A percentile compares a stretch with the other conserved stretches of the same genome.
Conservation (phyloP, 257 asterid genomes). For the Gentiana straminea region DNA sequence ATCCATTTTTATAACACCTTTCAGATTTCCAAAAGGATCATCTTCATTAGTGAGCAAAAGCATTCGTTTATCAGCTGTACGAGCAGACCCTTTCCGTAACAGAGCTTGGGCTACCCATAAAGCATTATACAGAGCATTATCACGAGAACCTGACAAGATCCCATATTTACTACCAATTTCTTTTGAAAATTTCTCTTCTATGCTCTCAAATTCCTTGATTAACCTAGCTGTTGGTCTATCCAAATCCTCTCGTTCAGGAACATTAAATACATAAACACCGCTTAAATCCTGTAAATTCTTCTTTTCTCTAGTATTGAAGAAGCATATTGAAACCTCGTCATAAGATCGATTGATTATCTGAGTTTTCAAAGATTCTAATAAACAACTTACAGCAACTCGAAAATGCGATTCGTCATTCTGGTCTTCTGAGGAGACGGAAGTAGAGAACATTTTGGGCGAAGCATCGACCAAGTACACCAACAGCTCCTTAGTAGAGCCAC, state of each 20-base stretch:
- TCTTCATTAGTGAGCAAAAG: slow-evolving; percentile 87
- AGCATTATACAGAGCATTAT: slow-evolving; percentile 88
- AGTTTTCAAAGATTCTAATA: slow-evolving; percentile 63
- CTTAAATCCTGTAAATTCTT: slow-evolving; percentile 79
- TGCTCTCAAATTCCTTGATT: slow-evolving; percentile 72
- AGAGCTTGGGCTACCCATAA: slow-evolving; percentile 97
- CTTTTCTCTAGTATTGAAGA: slow-evolving; percentile 89
- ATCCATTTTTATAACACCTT: slow-evolving; percentile 79
- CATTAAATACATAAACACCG: slow-evolving; percentile 86
- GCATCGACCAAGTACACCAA: slow-evolving; percentile 81
- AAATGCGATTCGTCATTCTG: slow-evolving; percentile 48
- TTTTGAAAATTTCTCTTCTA: slow-evolving; percentile 58
- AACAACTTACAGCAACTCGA: slow-evolving; percentile 46
- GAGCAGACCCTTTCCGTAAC: slow-evolving; percentile 93
- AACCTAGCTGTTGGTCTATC: slow-evolving; percentile 93
- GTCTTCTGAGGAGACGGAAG: slow-evolving; percentile 47
- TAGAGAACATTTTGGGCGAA: slow-evolving; percentile 87
- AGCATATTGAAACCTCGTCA: slow-evolving; percentile 88
- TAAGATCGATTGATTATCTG: slow-evolving; percentile 84
- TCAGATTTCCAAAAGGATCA: slow-evolving; percentile 86
- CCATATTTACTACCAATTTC: slow-evolving; percentile 83
- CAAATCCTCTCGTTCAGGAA: slow-evolving; percentile 80
- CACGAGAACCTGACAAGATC: slow-evolving; percentile 76
- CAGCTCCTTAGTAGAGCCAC: slow-evolving; percentile 52
- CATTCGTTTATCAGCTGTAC: slow-evolving; percentile 75